Evolutionary conservation across 2,329 filamentous ascomycete species (phyloP).

Genomic region (Ramichloridium luteum): DNA sequence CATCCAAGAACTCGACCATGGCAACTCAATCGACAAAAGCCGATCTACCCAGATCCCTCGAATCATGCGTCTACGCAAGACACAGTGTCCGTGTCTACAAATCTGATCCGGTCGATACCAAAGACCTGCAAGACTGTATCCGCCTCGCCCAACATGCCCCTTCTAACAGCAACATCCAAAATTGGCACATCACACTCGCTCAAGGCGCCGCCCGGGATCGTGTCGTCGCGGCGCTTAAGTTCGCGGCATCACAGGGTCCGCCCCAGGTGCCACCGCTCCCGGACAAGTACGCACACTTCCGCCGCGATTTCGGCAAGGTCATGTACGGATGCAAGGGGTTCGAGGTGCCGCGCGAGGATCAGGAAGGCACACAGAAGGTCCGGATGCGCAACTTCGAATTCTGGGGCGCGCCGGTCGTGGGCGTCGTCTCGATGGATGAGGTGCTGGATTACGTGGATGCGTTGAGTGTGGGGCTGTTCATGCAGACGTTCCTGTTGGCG

Average conservation of each 20-base stretch:
- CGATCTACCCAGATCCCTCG: constrained; percentile 1
- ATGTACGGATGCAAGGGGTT: constrained; percentile 17
- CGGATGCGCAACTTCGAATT: constrained; percentile 14
- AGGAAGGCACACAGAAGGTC: constrained; percentile 6
- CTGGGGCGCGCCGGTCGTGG: constrained; percentile 15
- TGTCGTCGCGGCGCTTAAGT: constrained; percentile 8
- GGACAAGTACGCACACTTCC: constrained; percentile 11
- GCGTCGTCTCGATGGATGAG: constrained; percentile 13
- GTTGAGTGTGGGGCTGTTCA: constrained; percentile 17
- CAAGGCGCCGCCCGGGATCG: constrained; percentile 10
- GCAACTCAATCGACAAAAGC: neutral
- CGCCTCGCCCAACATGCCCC: constrained; percentile 11
- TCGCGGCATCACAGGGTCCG: constrained; percentile 6
- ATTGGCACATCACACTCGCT: constrained; percentile 12
- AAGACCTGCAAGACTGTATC: constrained; percentile 7
- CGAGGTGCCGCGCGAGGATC: constrained; percentile 10
- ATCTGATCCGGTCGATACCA: constrained; percentile 5
- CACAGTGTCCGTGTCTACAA: constrained; percentile 10
- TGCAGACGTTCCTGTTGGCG: constrained; percentile 16
- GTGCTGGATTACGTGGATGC: constrained; percentile 10
- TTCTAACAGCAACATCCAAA: constrained; percentile 14
- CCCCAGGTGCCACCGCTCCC: constrained; percentile 12
- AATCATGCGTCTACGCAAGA: constrained; percentile 6
- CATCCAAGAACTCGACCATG: no score
- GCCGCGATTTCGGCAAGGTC: constrained; percentile 13